Evolutionary conservation across 805 yeast genomes (phyloP), one percentile per base, ranked within the genome.

Genomic region (Cyberlindnera mycetangii): DNA sequence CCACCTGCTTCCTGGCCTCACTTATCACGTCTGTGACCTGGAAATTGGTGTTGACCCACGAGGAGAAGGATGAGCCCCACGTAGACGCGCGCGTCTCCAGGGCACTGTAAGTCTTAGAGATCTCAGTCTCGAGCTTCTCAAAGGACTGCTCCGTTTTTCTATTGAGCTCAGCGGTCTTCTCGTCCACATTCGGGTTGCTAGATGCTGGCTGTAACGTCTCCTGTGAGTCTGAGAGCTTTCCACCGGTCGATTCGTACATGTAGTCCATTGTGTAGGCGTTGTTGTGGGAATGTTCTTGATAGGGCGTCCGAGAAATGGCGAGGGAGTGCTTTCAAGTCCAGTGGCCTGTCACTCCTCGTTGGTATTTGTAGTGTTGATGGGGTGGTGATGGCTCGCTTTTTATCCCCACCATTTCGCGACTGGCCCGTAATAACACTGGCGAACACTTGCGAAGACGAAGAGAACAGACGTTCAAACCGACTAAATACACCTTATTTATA

Each of bases 141-240:
- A 78, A 76, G 1, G 71, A 70, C 50, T 74, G 69, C 41, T 81
- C 83, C 0, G 87, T 79, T 53, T 73, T 71, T 37, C 60, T 65
- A 52, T 75, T 70, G 30, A 60, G 48, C 18, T 45, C 52, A 7
- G 46, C 42, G 15, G 48, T 32, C 45, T 39, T 41, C 20, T 54
- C 52, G 28, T 45, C 49, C 11, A 45, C 14, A 33, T 21, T 34
- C 27, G 12, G 22, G 15, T 32, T 54, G 32, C 38, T 34, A 4
- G 47, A 36, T 10, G 48, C 32, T 9, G 47, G 46, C 27, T 48
- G 46, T 8, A 49, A 48, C 22, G 47, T 59, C 49, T 45, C 59
- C 55, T 39, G 48, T 9, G 55, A 49, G 40, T 48, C 55, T 11
- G 47, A 21, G n/a, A 49, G 53, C 34, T 39, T 35, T 4, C 45